Evolutionary conservation across 257 asterid species (phyloP), one percentile per base, ranked within the genome.

Genomic region (Nicotiana knightiana): DNA sequence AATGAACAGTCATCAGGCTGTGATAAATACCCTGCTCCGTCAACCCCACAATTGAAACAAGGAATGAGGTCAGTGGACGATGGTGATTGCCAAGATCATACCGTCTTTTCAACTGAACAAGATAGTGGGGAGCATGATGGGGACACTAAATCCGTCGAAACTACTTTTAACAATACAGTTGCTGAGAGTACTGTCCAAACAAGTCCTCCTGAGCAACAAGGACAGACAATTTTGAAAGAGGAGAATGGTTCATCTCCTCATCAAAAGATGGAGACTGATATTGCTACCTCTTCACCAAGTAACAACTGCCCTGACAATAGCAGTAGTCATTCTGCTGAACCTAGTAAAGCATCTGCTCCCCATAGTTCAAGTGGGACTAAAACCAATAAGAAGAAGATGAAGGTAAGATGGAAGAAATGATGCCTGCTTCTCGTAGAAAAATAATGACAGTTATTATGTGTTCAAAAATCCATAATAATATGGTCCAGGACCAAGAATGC

Each of bases 1-100:
- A 81, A 26, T 4, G 88, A 86, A n/a, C 64, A 16, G 28, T 76
- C 83, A 17, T 83, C 84, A 2, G 85, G 84, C 6, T 77, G 85
- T 58, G 89, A 89, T 83, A 87, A 87, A 84, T 89, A 73, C 75
- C 90, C 88, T 3, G 90, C 90, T 78, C 92, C 92, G n/a, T 89
- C 88, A 43, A 89, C 92, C 61, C 92, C 92, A 3, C 89, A 87
- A 37, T 54, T 83, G 78, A 89, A 89, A 85, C 90, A 83, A 62
- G 86, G 89, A 10, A 85, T 51, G 59, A 80, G 90, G 77, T 89
- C 84, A 30, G 62, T 76, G 35, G 85, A 87, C 18, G 84, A 81
- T 77, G 83, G 84, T 12, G 92, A 86, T 82, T 84, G 85, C 67
- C 91, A 75, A 48, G 87, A 85, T 84, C 90, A 84, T 62, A 82